Evolutionary conservation across 441 rosid species (phyloP), one percentile per base, ranked within the genome.

Genomic region (Capsella rubella): DNA sequence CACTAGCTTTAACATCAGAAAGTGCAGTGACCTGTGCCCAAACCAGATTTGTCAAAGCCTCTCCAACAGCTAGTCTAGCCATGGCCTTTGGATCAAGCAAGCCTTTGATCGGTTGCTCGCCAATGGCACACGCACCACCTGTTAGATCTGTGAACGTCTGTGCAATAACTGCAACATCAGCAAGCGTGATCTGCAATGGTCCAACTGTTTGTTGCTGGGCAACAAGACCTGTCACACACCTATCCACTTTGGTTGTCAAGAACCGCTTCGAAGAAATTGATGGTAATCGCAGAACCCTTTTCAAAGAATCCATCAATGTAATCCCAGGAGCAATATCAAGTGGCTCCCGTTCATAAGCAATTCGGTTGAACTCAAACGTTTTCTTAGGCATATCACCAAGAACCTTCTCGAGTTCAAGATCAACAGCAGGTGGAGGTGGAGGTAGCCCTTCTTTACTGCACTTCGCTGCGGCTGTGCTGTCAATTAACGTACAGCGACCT

Each of bases 171-270:
- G 95, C 98, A 77, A 91, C 98, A 82, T 95, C 98, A 65, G 99
- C 91, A 74, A 95, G 93, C 3, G 98, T 79, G 75, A 91, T 87
- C 81, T 91, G 98, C 83, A 95, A 79, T 42, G 97, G 92, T 64
- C 99, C 99, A 76, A 93, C 97, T 7, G 98, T 92, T 83, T 95
- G 98, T 76, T 95, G 99, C 82, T 95, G 99, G 5, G 99, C 99
- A 50, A 95, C 97, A 69, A 95, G 98, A 64, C 96, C 99, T 31
- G 97, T 92, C 54, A 92, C 98, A 78, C 98, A 95, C 64, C 98
- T 85, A 77, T 92, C 99, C 28, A 90, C 99, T 83, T 95, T 95
- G 39, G 91, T 93, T 47, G 98, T 93, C 77, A 95, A 82, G 72
- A 92, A 95, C 37, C 98, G 87, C 72, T 92, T 92, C 0, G 98